Base-by-base conservation (phyloP, 345 rosid species). In the Salix exigua region DNA sequence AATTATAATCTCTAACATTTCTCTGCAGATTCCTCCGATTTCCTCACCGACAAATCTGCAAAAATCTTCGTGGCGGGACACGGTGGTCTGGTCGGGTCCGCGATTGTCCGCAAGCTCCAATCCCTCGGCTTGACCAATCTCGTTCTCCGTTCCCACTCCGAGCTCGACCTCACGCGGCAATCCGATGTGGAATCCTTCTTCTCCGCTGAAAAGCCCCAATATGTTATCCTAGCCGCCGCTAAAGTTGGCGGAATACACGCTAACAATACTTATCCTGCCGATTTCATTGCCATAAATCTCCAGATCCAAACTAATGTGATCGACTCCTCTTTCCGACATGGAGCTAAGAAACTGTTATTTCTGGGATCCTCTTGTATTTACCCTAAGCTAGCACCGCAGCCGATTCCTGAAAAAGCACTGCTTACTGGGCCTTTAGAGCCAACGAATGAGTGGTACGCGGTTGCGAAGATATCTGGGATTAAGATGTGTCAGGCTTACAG, bases 201-300 rank as follows among this genome's bases (percentile, higher is more conserved):
- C 48, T 82, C 91, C 12, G 48, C 85, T 0, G 91, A 92, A 80
- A 88, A 84, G 75, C 98, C 99, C 0, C 81, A 60, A n/a, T 88
- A 83, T 68, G 95, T 90, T 66, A 82, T 96, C 80, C 86, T 96
- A 7, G 93, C 97, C 7, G 98, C 99, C 1, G 99, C 99, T 1
- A 96, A 96, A 85, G 99, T 93, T 17, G 99, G 98, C 0, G 98
- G 98, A 1, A 96, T 96, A 80, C 97, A 96, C 77, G 99, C 99
- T 42, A 96, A 96, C 81, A 92, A 87, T 88, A 96, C 94, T 0
- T 96, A 93, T 78, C 98, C 99, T 0, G 99, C 99, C 16, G 97
- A 96, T 78, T 96, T 96, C 88, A 96, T 96, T 28, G 81, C 90
- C 64, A 78, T 93, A 81, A 96, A 93, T 66, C 98, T 96, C 84